phyloP scores from a whole-genome alignment of 2,329 filamentous ascomycete species.

The Hymenotorrendiella dingleyae region DNA sequence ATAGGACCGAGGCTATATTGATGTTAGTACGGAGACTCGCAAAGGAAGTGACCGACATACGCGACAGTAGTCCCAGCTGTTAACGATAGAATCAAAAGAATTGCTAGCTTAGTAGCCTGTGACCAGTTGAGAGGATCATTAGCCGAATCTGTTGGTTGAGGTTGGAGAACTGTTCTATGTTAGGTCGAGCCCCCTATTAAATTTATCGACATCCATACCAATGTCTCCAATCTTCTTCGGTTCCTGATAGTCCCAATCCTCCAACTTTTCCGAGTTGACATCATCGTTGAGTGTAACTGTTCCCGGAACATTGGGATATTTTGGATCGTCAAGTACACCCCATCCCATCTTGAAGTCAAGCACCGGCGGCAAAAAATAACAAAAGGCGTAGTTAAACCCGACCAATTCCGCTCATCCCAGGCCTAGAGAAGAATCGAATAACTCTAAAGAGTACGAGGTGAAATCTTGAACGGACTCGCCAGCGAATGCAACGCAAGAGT shows the following conservation, averaged over 20 bases:
- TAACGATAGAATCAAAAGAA: conserved; percentile 23
- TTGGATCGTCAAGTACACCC: conserved; percentile 27
- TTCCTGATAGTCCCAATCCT: conserved; percentile 22
- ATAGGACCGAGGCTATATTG: conserved; percentile 34
- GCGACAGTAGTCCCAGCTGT: conserved; percentile 26
- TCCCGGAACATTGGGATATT: conserved; percentile 25
- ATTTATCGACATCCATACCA: conserved; percentile 23
- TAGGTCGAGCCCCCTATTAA: not conserved
- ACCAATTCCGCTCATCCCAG: conserved; percentile 10
- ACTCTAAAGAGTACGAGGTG: conserved; percentile 7
- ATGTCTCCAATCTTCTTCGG: conserved; percentile 40
- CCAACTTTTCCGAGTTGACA: conserved; percentile 16
- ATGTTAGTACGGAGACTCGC: conserved; percentile 1
- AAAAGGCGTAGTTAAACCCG: conserved; percentile 7
- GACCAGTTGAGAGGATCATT: conserved; percentile 49
- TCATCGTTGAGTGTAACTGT: conserved; percentile 23
- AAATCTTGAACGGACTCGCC: conserved; percentile 19
- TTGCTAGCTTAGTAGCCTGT: conserved; percentile 21
- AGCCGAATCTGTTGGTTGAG: conserved; percentile 46
- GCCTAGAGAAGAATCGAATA: conserved; percentile 10
- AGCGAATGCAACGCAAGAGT: conserved; percentile 19
- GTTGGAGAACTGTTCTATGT: conserved; percentile 20
- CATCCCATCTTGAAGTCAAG: conserved; percentile 17
- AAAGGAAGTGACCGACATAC: conserved; percentile 18
- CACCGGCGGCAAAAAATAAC: conserved; percentile 1